phyloP scores from a whole-genome alignment of 805 yeast species.

The Naumovozyma castellii region DNA sequence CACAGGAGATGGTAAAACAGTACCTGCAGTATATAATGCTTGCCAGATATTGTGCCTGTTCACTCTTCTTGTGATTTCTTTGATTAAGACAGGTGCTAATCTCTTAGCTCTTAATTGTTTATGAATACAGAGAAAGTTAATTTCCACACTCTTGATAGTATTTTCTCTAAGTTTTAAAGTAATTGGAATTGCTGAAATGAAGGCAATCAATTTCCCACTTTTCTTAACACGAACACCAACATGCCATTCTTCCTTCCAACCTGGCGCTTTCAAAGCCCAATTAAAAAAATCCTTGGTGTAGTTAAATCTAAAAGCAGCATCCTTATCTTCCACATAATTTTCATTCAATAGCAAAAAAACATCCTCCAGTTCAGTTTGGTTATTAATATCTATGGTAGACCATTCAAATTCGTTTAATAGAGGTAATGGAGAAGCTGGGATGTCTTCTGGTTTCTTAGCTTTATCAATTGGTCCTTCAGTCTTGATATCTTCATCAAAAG shows the following conservation, averaged over 20 bases:
- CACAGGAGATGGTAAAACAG: slow-evolving; percentile 85
- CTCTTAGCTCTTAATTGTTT: slow-evolving; percentile 89
- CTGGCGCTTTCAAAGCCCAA: slow-evolving; percentile 94
- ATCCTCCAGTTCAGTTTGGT: slow-evolving; percentile 54
- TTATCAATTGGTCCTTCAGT: slow-evolving; percentile 77
- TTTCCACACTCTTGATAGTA: slow-evolving; percentile 62
- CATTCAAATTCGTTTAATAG: slow-evolving; percentile 80
- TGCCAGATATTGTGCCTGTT: slow-evolving; percentile 84
- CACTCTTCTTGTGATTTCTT: slow-evolving; percentile 89
- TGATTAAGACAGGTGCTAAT: slow-evolving; percentile 86
- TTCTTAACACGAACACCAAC: slow-evolving; percentile 83
- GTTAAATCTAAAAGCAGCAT: slow-evolving; percentile 84
- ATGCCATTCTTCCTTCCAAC: slow-evolving; percentile 82
- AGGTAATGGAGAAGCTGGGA: slow-evolving; percentile 61
- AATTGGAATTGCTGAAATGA: slow-evolving; percentile 85
- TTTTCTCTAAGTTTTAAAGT: slow-evolving; percentile 50
- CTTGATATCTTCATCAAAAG: slow-evolving; percentile 55
- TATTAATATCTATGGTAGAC: slow-evolving; percentile 63
- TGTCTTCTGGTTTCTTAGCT: slow-evolving; percentile 57
- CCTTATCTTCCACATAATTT: slow-evolving; percentile 91
- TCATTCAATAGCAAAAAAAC: slow-evolving; percentile 73
- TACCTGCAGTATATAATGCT: slow-evolving; percentile 84
- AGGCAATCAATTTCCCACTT: slow-evolving; percentile 75
- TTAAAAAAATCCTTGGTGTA: slow-evolving; percentile 73
- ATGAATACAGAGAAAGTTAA: slow-evolving; percentile 89